Base-by-base conservation (phyloP, 257 asterid species). In the Leptodermis oblonga region DNA sequence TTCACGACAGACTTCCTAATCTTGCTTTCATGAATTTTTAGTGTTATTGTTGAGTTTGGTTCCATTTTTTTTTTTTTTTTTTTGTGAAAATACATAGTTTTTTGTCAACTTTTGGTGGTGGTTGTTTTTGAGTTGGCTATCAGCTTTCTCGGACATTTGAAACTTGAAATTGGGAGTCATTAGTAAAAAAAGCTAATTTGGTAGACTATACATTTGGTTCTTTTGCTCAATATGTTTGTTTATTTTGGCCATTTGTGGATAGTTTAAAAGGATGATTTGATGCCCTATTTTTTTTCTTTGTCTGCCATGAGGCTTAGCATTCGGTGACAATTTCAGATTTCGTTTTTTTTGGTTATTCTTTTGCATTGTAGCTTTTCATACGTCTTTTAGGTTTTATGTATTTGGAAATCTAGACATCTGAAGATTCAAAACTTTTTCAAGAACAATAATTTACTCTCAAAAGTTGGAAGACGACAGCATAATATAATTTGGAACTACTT, bases 1-100 rank as follows among this genome's bases (percentile, higher is more conserved):
- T 15, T 22, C 49, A 8, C 11, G 36, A 28, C 68, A 37, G 26
- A 25, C 70, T 42, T 48, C 18, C 34, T 11, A 34, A 25, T 54
- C 65, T 60, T 61, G 31, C 17, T 64, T 52, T 39, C 59, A 39
- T 20, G 20, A 70, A 59, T 25, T 58, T 70, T 33, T 46, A 26
- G 42, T 17, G 39, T 13, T 23, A 15, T 28, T 23, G 41, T 9
- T 43, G 15, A 2, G 62, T 41, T 23, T n/a, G n/a, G n/a, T n/a
- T n/a, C n/a, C n/a, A n/a, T n/a, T n/a, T n/a, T n/a, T n/a, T n/a
- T n/a, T n/a, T n/a, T n/a, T n/a, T n/a, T n/a, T n/a, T n/a, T n/a
- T n/a, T n/a, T n/a, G n/a, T n/a, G n/a, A n/a, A n/a, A n/a, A n/a
- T 22, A 26, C 56, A 13, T 56, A 28, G 9, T 58, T 20, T 42